Base-by-base conservation (phyloP, 345 rosid species). In the Salix exigua region DNA sequence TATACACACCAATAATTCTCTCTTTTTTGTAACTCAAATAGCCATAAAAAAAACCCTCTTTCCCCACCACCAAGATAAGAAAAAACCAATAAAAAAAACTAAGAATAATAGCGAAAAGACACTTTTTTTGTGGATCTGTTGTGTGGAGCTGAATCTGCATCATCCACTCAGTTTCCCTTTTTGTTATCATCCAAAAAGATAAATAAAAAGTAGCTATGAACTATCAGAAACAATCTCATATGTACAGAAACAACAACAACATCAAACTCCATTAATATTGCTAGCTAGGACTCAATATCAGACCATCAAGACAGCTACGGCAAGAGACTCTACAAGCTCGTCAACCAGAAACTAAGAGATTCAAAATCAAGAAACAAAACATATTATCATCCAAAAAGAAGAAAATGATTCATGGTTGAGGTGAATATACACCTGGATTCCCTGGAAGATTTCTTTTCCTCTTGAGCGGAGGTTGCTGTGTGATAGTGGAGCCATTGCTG, bases 361-460 rank as follows among this genome's bases (percentile, higher is more conserved):
- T 53, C 23, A 53, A 21, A 58, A 23, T 58, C 28, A 58, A 23
- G 14, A 58, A 10, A 10, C 16, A 58, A n/a, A 46, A 46, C 21
- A 55, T 23, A n/a, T 17, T 50, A 33, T 4, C 37, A 33, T 33
- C 10, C 44, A 40, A 40, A 7, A 40, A 40, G 10, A n/a, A n/a
- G 13, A n/a, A 58, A 58, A n/a, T 13, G 19, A 71, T 18, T 19
- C 0, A 28, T 31, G 18, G 73, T 51, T 19, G 25, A 38, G 64
- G 19, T 17, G 31, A 70, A 21, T 21, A 40, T 2, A 38, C 21
- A 82, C 90, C 90, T 58, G 87, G 90, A 69, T 75, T 83, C 63
- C 88, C 88, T 2, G 90, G 86, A 5, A 80, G 82, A 62, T 82
- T 87, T 83, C 90, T 82, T 53, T 74, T 87, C 78, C 71, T 87